A percentile compares a stretch with the other conserved stretches of the same genome.
These are phyloP conservation scores for Seiridium cupressi DNA, from an alignment of 2,329 filamentous ascomycete species.

Conservation along the genomic window DNA sequence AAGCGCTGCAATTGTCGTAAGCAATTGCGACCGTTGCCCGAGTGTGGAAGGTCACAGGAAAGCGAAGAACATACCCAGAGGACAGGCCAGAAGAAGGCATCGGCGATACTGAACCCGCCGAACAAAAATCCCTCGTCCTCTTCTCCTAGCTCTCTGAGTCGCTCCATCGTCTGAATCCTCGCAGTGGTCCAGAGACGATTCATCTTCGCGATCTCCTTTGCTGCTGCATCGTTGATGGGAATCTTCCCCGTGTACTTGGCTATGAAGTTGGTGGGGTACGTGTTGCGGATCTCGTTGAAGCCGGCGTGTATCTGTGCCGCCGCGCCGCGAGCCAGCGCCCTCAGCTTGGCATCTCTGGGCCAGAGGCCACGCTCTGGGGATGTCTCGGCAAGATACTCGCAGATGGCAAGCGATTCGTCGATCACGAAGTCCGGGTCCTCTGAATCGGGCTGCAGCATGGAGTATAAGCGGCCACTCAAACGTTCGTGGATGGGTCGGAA, in stretches of 20 bases:
- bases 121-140: conserved; percentile 25
- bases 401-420: conserved; percentile 48
- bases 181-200: conserved; percentile 20
- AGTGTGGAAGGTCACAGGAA: not conserved
- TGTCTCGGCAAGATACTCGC: conserved; percentile 43
- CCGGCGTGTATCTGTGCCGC: conserved; percentile 46
- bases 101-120: conserved; percentile 25
- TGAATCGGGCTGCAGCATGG: conserved; percentile 38
- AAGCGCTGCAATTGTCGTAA: conserved; percentile 17
- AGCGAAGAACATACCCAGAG: conserved; percentile 21
- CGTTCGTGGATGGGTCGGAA: conserved; percentile 25
- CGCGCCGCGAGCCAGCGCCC: conserved; percentile 41
- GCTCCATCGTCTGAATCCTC: conserved; percentile 15
- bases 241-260: conserved; percentile 21
- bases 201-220: conserved; percentile 19
- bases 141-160: conserved; percentile 16
- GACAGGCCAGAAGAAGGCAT: conserved; percentile 29
- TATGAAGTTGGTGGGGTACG: conserved; percentile 41
- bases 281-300: conserved; percentile 37
- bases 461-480: conserved; percentile 34
- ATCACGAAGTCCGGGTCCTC: conserved; percentile 32
- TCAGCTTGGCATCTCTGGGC: conserved; percentile 35
- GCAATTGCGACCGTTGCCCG: not conserved
- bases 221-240: conserved; percentile 15
- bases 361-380: conserved; percentile 36